Conservation (phyloP, 768 basidiomycete genomes). For the Strobilomyces confusus region DNA sequence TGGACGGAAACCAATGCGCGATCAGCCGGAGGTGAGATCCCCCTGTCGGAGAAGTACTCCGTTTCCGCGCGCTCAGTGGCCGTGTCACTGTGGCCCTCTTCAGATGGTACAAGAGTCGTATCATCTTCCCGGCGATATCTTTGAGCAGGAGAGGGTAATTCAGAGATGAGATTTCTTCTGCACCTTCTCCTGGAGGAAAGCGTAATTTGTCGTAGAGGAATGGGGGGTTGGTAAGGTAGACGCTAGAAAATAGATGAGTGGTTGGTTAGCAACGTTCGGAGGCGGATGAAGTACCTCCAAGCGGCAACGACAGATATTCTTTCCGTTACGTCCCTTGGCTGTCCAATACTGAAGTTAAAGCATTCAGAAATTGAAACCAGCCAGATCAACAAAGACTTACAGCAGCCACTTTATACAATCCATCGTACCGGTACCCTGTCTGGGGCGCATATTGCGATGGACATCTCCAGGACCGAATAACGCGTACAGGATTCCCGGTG, state of each 20-base stretch:
- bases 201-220: conserved; percentile 10
- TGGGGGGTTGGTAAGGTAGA: conserved; percentile 23
- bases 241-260: conserved; percentile 14
- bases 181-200: not conserved
- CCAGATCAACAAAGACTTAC: conserved; percentile 10
- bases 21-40: not conserved
- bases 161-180: not conserved
- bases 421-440: conserved; percentile 29
- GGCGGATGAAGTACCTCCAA: conserved; percentile 17
- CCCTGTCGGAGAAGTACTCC: not conserved
- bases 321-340: conserved; percentile 9
- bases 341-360: conserved; percentile 19
- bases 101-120: conserved; percentile 12
- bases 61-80: not conserved
- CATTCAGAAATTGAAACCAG: not conserved
- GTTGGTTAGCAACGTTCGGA: not conserved
- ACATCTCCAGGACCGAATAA: conserved; percentile 21
- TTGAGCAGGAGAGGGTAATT: not conserved
- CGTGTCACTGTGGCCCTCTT: conserved; percentile 1
- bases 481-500: conserved; percentile 21
- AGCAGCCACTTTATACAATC: conserved; percentile 23
- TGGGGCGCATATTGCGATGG: conserved; percentile 26
- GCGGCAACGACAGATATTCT: conserved; percentile 24
- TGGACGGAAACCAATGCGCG: not conserved
- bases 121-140: conserved; percentile 13